These are phyloP conservation scores for Saccharomycopsis oosterbeekiorum DNA, from an alignment of 805 yeast genomes.

Conservation along the genomic window DNA sequence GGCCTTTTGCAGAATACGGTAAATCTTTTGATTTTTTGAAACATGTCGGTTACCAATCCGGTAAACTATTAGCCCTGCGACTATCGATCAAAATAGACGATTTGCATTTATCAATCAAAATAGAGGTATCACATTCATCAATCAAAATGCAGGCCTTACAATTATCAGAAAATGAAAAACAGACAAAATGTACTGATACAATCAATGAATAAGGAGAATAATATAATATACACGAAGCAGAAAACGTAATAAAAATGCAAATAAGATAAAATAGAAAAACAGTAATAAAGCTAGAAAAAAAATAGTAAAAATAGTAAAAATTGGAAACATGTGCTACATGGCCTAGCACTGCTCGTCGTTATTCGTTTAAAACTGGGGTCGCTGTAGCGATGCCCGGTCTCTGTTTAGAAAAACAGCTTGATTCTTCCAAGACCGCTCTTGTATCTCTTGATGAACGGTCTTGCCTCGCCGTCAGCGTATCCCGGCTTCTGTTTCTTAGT, in stretches of 20 bases:
- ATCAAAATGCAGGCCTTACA: too few relatives aligned
- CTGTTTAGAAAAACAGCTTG: not conserved
- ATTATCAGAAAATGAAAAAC: not conserved
- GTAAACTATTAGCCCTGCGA: too few relatives aligned
- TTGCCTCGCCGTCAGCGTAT: not conserved
- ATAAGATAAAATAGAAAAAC: not conserved
- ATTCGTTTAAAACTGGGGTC: not conserved
- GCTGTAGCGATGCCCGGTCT: too few relatives aligned
- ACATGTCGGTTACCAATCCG: too few relatives aligned
- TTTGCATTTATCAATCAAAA: too few relatives aligned
- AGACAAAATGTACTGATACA: not conserved
- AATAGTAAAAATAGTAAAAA: not conserved
- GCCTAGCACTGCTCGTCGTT: not conserved
- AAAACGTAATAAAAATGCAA: not conserved
- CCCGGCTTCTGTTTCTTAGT: not conserved
- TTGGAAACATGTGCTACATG: not conserved
- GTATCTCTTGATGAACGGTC: not conserved
- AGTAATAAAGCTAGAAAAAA: not conserved
- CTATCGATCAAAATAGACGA: too few relatives aligned
- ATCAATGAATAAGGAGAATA: not conserved
- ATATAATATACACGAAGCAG: not conserved
- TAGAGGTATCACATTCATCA: too few relatives aligned
- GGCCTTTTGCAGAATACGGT: too few relatives aligned
- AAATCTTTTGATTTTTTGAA: too few relatives aligned
- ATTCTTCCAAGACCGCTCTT: constrained; percentile 1